Percentiles rank a stretch among this genome's conserved stretches.
These are phyloP conservation scores for Petunia secreta DNA, from an alignment of 257 asterid genomes.

Conservation along the genomic window DNA sequence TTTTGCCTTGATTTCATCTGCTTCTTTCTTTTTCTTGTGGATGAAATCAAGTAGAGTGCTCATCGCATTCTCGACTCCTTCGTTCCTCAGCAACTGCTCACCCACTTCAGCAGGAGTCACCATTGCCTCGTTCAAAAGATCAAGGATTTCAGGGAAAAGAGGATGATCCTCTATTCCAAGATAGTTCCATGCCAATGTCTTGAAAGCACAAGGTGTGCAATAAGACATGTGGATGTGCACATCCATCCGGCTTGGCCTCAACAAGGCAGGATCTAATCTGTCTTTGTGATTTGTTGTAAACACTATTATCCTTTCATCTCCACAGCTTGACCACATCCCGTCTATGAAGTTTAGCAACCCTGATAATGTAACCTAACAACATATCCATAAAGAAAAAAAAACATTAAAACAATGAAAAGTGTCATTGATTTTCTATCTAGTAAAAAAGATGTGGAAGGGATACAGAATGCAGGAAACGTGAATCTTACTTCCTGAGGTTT, in stretches of 20 bases:
- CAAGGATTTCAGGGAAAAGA: constrained; percentile 11
- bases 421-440: background rate
- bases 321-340: constrained; percentile 60
- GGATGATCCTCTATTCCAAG: constrained; percentile 38
- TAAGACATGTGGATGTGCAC: constrained; percentile 63
- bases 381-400: background rate
- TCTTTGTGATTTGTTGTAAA: constrained; percentile 69
- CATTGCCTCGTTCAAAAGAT: constrained; percentile 33
- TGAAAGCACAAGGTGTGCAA: constrained; percentile 49
- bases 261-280: constrained; percentile 53
- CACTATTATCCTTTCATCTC: constrained; percentile 52
- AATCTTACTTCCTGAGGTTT: constrained; percentile 38
- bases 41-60: constrained; percentile 46
- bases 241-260: constrained; percentile 74
- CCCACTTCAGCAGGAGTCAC: constrained; percentile 69
- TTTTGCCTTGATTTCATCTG: background rate
- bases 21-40: constrained; percentile 31
- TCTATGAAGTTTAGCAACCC: constrained; percentile 54
- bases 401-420: background rate
- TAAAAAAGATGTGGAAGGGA: background rate
- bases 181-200: constrained; percentile 40
- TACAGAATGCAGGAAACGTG: background rate
- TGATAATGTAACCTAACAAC: constrained; percentile 41
- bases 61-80: constrained; percentile 42
- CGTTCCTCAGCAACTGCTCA: constrained; percentile 50